Conservation (phyloP, 495 filamentous ascomycete genomes). For the Trypethelium eluteriae region DNA sequence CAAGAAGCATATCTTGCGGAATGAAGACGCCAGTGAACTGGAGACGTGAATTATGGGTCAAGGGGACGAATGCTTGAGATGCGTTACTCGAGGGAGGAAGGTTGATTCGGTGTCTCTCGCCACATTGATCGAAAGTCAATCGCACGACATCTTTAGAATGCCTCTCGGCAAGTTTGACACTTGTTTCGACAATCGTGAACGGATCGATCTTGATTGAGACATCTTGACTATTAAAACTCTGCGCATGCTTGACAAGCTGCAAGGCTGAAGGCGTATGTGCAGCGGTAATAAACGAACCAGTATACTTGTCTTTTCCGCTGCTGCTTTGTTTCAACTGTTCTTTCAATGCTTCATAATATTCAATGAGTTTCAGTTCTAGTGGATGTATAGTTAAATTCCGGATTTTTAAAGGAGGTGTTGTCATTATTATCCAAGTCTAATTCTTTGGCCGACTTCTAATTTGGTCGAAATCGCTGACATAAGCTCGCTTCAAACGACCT, state of each 20-base stretch:
- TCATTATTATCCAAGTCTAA: not conserved
- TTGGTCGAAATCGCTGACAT: no score
- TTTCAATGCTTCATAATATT: slow-evolving; percentile 53
- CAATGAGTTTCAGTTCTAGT: slow-evolving; percentile 63
- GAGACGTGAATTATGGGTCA: slow-evolving; percentile 48
- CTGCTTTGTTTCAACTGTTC: slow-evolving; percentile 34
- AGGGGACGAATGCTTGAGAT: slow-evolving; percentile 48
- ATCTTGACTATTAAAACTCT: slow-evolving; percentile 49
- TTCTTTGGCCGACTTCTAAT: not conserved
- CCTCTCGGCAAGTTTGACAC: slow-evolving; percentile 42
- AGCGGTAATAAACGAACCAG: slow-evolving; percentile 28
- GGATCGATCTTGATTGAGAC: slow-evolving; percentile 50
- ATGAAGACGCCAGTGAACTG: slow-evolving; percentile 70
- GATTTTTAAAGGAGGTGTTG: slow-evolving; percentile 53
- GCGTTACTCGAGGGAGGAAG: slow-evolving; percentile 48
- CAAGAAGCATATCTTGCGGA: slow-evolving; percentile 54
- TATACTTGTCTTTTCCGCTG: slow-evolving; percentile 37
- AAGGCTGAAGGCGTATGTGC: slow-evolving; percentile 34
- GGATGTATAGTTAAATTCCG: slow-evolving; percentile 77
- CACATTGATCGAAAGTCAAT: slow-evolving; percentile 54
- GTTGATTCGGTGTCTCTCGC: slow-evolving; percentile 55
- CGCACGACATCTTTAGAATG: slow-evolving; percentile 50
- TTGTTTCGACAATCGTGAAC: slow-evolving; percentile 50
- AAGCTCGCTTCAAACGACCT: no score
- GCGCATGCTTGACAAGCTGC: slow-evolving; percentile 44